phyloP scores from a whole-genome alignment of 202 grass and related monocot species.

The Panicum virgatum region DNA sequence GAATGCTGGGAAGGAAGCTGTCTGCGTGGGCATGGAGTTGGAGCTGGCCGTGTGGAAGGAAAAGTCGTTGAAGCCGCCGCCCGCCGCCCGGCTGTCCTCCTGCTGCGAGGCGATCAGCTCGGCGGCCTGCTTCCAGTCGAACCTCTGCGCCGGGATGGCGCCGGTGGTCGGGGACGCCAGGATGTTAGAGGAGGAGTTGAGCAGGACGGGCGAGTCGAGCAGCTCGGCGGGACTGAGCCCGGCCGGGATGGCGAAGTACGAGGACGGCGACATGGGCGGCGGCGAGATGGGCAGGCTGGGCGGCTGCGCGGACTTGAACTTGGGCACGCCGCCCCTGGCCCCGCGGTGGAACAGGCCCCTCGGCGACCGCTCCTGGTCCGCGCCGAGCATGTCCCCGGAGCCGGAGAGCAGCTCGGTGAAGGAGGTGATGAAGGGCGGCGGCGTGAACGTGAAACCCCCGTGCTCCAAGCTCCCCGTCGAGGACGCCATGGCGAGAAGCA shows the following conservation, averaged over 20 bases:
- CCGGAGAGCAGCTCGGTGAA: slow-evolving; percentile 76
- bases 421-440: slow-evolving; percentile 60
- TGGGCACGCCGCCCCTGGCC: slow-evolving; percentile 45
- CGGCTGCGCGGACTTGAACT: slow-evolving; percentile 89
- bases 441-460: slow-evolving; percentile 64
- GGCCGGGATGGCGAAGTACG: slow-evolving; percentile 69
- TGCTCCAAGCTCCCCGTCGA: slow-evolving; percentile 56
- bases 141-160: slow-evolving; percentile 57
- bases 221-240: slow-evolving; percentile 80
- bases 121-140: slow-evolving; percentile 51
- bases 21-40: slow-evolving; percentile 31
- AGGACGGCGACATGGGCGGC: slow-evolving; percentile 62
- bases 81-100: background rate
- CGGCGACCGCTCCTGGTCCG: slow-evolving; percentile 30
- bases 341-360: slow-evolving; percentile 33
- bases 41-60: slow-evolving; percentile 44
- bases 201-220: slow-evolving; percentile 79
- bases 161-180: slow-evolving; percentile 77
- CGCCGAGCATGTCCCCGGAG: slow-evolving; percentile 8
- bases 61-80: slow-evolving; percentile 41
- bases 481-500: slow-evolving; percentile 36
- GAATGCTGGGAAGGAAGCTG: slow-evolving; percentile 41
- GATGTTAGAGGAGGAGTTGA: slow-evolving; percentile 42
- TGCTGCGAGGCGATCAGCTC: slow-evolving; percentile 37
- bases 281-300: slow-evolving; percentile 75